phyloP scores from a whole-genome alignment of 345 rosid genomes.

The Eucalyptus marginata region DNA sequence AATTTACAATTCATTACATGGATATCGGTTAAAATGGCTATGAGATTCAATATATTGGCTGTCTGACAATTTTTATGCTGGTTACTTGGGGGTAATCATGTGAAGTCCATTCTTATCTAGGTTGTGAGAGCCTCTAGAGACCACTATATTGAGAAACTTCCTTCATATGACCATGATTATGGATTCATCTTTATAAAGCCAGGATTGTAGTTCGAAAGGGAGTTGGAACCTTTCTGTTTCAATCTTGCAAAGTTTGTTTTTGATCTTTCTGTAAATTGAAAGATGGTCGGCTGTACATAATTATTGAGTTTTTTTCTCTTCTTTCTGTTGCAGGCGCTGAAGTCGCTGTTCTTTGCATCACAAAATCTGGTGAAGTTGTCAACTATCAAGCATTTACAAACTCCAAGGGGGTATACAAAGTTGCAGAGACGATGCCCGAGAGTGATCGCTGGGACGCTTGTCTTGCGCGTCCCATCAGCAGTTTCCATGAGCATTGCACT shows the following conservation, averaged over 20 bases:
- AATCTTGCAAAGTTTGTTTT: neutral
- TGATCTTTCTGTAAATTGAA: neutral
- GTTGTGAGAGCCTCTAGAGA: neutral
- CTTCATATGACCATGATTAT: neutral
- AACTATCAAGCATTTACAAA: constrained; percentile 94
- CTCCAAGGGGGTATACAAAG: constrained; percentile 66
- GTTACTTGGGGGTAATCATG: neutral
- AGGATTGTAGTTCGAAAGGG: neutral
- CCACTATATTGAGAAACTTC: neutral
- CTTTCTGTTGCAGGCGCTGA: constrained; percentile 58
- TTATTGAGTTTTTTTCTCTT: neutral
- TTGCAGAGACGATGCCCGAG: constrained; percentile 96
- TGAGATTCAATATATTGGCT: neutral
- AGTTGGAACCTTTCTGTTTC: neutral
- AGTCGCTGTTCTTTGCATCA: constrained; percentile 95
- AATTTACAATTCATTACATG: neutral
- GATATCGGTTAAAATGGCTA: neutral
- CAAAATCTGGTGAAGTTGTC: constrained; percentile 82
- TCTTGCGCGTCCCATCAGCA: constrained; percentile 76
- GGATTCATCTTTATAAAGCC: neutral
- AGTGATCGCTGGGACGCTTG: constrained; percentile 97
- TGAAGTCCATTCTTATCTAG: neutral
- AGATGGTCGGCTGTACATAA: neutral
- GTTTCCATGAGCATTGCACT: constrained; percentile 75
- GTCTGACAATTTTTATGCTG: neutral